A percentile compares a stretch with the other conserved stretches of the same genome.
phyloP scores from a whole-genome alignment of 108 stramenopile genomes.

The Seminavis robusta region DNA sequence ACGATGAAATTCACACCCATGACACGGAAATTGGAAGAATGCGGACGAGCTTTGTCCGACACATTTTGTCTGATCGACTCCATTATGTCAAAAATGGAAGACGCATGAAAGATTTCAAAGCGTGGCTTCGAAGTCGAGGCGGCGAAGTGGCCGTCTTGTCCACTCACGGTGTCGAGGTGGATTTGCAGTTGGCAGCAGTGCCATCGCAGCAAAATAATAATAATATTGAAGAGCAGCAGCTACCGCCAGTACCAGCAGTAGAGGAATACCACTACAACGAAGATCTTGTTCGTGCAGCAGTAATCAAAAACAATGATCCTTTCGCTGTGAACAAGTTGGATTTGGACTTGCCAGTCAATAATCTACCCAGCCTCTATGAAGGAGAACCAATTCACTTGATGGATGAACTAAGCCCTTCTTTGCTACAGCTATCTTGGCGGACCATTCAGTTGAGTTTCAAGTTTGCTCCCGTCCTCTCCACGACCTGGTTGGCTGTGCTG shows the following conservation, averaged over 20 bases:
- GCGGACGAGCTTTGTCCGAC: too few relatives aligned
- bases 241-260: too few relatives aligned
- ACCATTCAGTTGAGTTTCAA: constrained; percentile 14
- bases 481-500: constrained; percentile 29
- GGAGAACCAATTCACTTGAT: too few relatives aligned
- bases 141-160: constrained; percentile 24
- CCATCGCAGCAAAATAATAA: too few relatives aligned
- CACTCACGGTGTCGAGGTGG: constrained; percentile 36
- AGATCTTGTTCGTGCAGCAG: not conserved
- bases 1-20: too few relatives aligned
- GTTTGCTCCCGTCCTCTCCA: constrained; percentile 40
- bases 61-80: constrained; percentile 19
- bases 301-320: constrained; percentile 6
- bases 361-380: too few relatives aligned
- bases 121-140: constrained; percentile 19
- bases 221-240: constrained; percentile 6
- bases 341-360: not conserved
- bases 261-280: too few relatives aligned
- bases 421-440: constrained; percentile 19
- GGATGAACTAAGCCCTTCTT: too few relatives aligned
- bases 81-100: constrained; percentile 24
- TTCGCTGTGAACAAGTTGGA: not conserved
- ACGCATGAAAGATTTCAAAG: constrained; percentile 21
- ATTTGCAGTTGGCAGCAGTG: too few relatives aligned
- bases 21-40: too few relatives aligned